Conservation (phyloP, 495 filamentous ascomycete genomes). For the Cercophora samala region DNA sequence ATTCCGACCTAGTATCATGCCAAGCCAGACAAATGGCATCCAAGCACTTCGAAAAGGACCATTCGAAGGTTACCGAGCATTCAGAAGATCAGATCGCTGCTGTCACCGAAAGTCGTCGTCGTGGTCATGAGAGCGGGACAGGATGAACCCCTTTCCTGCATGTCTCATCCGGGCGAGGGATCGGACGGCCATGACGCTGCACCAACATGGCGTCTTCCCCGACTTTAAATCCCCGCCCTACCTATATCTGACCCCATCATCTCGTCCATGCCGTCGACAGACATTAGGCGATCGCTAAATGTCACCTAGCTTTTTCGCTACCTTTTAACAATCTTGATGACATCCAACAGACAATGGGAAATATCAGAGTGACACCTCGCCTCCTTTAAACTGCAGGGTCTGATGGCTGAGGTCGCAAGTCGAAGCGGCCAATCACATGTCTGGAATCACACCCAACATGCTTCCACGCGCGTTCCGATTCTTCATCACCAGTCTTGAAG, state of each 20-base stretch:
- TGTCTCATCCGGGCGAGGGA: background rate
- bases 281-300: background rate
- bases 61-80: background rate
- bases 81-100: background rate
- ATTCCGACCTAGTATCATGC: slow-evolving; percentile 12
- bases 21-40: slow-evolving; percentile 8
- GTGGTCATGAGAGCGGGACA: no score
- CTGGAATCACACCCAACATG: background rate
- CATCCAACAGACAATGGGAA: background rate
- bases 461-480: background rate
- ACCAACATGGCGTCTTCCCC: background rate
- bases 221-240: background rate
- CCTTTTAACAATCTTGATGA: background rate
- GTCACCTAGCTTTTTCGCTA: background rate
- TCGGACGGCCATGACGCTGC: background rate
- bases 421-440: slow-evolving; percentile 10
- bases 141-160: background rate
- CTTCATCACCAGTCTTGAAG: background rate
- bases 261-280: background rate
- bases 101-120: background rate
- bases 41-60: background rate
- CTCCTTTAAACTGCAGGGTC: slow-evolving; percentile 21
- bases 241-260: background rate
- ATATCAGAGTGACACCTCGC: slow-evolving; percentile 12
- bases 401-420: background rate